Conservation (phyloP, 352 stramenopile genomes). For the Phytophthora tubulina region DNA sequence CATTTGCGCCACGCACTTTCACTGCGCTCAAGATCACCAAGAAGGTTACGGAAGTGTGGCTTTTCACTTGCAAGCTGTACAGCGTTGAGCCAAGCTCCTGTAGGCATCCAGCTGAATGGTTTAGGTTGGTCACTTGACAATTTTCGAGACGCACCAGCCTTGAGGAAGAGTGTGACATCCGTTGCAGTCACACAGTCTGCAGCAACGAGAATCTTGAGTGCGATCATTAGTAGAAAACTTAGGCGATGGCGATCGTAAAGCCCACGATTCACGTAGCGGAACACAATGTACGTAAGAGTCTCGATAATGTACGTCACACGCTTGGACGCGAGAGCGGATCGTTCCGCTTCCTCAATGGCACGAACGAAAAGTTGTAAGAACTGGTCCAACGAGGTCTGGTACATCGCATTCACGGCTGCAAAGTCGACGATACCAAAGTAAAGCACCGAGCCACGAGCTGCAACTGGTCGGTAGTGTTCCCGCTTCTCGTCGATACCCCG, state of each 20-base stretch:
- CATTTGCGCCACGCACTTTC: constrained; percentile 78
- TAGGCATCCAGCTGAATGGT: constrained; percentile 77
- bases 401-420: constrained; percentile 90
- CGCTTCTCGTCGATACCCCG: constrained; percentile 92
- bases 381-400: constrained; percentile 92
- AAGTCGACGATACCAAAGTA: constrained; percentile 94
- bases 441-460: constrained; percentile 85
- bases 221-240: constrained; percentile 77
- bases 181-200: constrained; percentile 58
- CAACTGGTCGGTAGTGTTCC: constrained; percentile 92
- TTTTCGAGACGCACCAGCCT: constrained; percentile 74
- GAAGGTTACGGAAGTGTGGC: constrained; percentile 66
- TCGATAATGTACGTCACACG: constrained; percentile 91
- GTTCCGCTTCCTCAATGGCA: constrained; percentile 86
- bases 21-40: constrained; percentile 74
- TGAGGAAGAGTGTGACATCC: constrained; percentile 80
- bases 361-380: constrained; percentile 90
- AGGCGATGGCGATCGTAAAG: constrained; percentile 81
- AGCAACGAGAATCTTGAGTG: constrained; percentile 82
- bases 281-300: constrained; percentile 85
- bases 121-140: constrained; percentile 74
- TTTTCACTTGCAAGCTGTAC: constrained; percentile 79
- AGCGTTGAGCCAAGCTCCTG: constrained; percentile 71
- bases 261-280: constrained; percentile 79
- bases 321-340: constrained; percentile 80